phyloP scores from a whole-genome alignment of 1,284 basidiomycete species.

The Apiotrichum gracile region DNA sequence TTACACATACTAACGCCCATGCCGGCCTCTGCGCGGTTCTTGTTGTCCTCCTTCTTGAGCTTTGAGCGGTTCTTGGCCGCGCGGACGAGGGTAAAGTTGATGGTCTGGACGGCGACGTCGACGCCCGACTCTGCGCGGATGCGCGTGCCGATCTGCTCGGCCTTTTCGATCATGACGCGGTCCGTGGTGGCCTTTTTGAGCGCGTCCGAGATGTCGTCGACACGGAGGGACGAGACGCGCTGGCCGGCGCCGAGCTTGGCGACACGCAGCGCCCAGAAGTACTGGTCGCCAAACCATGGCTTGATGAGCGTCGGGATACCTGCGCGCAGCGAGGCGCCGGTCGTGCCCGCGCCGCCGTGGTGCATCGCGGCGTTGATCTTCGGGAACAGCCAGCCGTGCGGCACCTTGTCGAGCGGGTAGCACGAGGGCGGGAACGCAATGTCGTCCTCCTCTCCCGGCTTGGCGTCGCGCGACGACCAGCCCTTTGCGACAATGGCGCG shows the following conservation, averaged over 20 bases:
- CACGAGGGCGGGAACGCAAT: conserved; percentile 42
- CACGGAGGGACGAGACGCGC: conserved; percentile 52
- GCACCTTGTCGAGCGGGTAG: conserved; percentile 58
- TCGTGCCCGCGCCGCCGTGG: conserved; percentile 69
- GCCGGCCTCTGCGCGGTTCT: not conserved
- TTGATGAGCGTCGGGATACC: conserved; percentile 71
- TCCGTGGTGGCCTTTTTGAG: conserved; percentile 55
- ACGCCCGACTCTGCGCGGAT: conserved; percentile 54
- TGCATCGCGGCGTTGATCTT: conserved; percentile 55
- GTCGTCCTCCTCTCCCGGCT: conserved; percentile 45
- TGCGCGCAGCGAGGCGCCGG: conserved; percentile 61
- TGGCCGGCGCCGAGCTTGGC: conserved; percentile 57
- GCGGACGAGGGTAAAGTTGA: conserved; percentile 33
- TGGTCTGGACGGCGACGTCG: conserved; percentile 33
- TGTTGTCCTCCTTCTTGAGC: conserved; percentile 6
- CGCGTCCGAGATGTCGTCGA: conserved; percentile 54
- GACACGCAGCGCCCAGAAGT: conserved; percentile 66
- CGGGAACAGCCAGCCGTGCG: conserved; percentile 77
- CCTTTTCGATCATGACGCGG: conserved; percentile 61
- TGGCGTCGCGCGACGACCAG: conserved; percentile 58
- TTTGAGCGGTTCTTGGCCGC: conserved; percentile 24
- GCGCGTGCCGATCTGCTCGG: conserved; percentile 57
- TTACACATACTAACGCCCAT: too few species aligned
- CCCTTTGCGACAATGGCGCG: conserved; percentile 70
- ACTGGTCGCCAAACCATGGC: conserved; percentile 65